Percentiles rank a stretch among this genome's conserved stretches.
Evolutionary conservation across 1,284 basidiomycete genomes (phyloP).

Genomic region (Puccinia triticina): DNA sequence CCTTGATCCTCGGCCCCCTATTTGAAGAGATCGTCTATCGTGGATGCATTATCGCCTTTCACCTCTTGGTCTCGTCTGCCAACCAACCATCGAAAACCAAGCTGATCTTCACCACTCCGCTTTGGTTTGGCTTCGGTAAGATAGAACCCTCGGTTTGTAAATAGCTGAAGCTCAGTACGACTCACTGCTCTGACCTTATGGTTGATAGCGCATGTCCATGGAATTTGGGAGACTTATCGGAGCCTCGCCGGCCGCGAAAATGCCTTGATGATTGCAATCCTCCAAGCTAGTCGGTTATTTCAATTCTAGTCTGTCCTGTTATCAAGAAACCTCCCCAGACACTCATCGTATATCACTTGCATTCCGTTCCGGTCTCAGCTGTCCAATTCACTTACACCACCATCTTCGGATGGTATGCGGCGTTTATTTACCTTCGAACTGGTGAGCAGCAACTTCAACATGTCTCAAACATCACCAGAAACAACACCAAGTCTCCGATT

Average conservation of each 20-base stretch:
- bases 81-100: constrained; percentile 57
- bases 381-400: constrained; percentile 47
- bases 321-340: too few relatives aligned
- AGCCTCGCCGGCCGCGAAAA: constrained; percentile 68
- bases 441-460: constrained; percentile 63
- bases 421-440: constrained; percentile 81
- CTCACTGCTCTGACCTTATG: neutral
- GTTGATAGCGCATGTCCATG: constrained; percentile 78
- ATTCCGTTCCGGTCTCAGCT: neutral
- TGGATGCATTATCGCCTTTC: constrained; percentile 75
- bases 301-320: neutral
- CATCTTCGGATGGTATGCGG: constrained; percentile 53
- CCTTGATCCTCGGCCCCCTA: constrained; percentile 71
- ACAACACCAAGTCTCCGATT: too few relatives aligned
- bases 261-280: constrained; percentile 19
- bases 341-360: neutral
- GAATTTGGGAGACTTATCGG: constrained; percentile 80
- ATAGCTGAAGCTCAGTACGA: neutral
- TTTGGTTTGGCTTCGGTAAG: constrained; percentile 74
- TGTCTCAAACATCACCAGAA: neutral
- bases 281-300: constrained; percentile 6
- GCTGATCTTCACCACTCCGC: constrained; percentile 78
- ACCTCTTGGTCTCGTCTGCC: constrained; percentile 70
- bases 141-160: neutral
- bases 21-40: constrained; percentile 94